Base-by-base conservation (phyloP, 306 rosid species). In the Quercus dentata region DNA sequence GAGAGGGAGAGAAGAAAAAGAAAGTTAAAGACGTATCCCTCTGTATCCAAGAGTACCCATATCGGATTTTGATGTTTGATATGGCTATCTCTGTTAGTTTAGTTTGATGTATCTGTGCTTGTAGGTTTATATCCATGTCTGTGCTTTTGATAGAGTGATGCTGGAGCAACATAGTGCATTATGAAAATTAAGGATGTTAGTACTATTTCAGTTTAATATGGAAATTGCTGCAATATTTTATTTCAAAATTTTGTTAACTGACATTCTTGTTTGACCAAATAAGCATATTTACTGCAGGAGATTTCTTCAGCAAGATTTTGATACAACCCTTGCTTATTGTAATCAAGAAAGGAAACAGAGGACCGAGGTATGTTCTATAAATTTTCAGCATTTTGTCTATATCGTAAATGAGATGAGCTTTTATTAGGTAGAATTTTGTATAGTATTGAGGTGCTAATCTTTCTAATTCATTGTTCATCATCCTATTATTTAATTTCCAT, bases 251-350 rank as follows among this genome's bases (percentile, higher is more conserved):
- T 10, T 61, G 3, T 73, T 62, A 69, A 57, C 78, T 65, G 49
- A 17, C 76, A 28, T 75, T 25, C 77, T 23, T 41, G 20, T 31
- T 56, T 68, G n/a, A n/a, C 57, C 33, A 46, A 18, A 9, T 11
- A 28, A 73, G 8, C 44, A 13, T 70, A 67, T 78, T 74, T 75
- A 80, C 31, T 82, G 85, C 93, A 96, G 99, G 90, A 96, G 97
- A 89, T 90, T 90, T 85, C 96, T 91, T 78, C 99, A 91, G 86
- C 98, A 93, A 81, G 97, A 96, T 90, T 96, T 96, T 89, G 97
- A 96, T 86, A 81, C 97, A 61, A 96, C 89, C 75, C 94, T 96
- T 41, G 99, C 99, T 79, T 93, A 76, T 77, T 83, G 87, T 82
- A 93, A 93, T 82, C 91, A 93, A 79, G 99, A 96, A 83, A 87